Conservation (phyloP, 2,329 filamentous ascomycete species). For the Colletotrichum navitas region DNA sequence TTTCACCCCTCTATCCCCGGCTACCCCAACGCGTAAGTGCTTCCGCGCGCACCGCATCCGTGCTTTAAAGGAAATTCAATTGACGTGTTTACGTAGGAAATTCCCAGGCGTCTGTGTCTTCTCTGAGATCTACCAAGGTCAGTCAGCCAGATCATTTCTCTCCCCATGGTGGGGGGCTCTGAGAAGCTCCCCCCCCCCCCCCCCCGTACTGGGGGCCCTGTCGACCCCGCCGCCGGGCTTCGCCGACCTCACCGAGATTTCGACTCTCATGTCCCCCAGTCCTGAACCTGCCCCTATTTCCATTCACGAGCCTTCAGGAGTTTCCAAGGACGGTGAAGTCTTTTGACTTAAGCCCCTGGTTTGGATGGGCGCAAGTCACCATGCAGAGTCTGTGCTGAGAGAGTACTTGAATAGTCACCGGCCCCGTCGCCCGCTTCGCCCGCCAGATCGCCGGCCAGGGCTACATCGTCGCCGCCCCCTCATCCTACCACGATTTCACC, state of each 20-base stretch:
- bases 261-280: neutral
- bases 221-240: conserved; percentile 1
- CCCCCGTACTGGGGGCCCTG: conserved; percentile 18
- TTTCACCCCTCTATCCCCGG: conserved; percentile 88
- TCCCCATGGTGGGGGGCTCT: conserved; percentile 23
- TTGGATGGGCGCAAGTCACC: neutral
- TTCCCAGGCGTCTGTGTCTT: conserved; percentile 92
- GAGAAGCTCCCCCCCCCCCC: conserved; percentile 5
- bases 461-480: conserved; percentile 92
- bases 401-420: conserved; percentile 71
- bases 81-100: conserved; percentile 54
- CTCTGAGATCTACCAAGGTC: conserved; percentile 96
- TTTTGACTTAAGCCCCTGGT: no score
- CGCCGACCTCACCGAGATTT: conserved; percentile 13
- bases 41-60: no score
- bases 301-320: neutral
- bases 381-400: neutral
- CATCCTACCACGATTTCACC: conserved; percentile 93
- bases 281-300: no score
- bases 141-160: conserved; percentile 31
- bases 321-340: no score
- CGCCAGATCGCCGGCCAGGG: conserved; percentile 92
- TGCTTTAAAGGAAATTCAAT: neutral
- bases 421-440: conserved; percentile 89
- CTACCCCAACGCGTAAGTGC: conserved; percentile 83